Percentiles rank a stretch among this genome's conserved stretches.
Evolutionary conservation across 139 green algal genomes (phyloP).

Genomic region (Pseudopediastrum boryanum): DNA sequence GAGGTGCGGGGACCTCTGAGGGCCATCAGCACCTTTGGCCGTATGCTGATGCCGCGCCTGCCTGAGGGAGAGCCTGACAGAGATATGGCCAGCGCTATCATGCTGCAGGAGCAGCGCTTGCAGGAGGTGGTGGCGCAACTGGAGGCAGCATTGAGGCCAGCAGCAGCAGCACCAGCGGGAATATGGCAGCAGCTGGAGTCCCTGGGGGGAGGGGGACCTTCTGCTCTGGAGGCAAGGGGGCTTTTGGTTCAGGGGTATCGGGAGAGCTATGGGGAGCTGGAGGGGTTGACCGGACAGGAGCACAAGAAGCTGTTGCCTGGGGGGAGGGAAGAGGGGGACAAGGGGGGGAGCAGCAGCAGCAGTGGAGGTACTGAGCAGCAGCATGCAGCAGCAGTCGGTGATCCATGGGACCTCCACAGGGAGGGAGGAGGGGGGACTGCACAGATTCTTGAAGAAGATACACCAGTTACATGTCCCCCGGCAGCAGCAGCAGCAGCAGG

Average conservation of each 20-base stretch:
- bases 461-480: too few species aligned
- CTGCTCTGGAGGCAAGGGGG: too few species aligned
- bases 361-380: neutral
- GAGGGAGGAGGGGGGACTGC: neutral
- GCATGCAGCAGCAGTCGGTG: constrained; percentile 15
- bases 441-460: too few species aligned
- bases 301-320: neutral
- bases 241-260: neutral
- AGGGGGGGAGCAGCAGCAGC: constrained; percentile 1
- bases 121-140: constrained; percentile 63
- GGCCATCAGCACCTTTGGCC: constrained; percentile 64
- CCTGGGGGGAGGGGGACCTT: neutral
- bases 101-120: constrained; percentile 66
- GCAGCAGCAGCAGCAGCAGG: constrained; percentile 24
- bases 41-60: constrained; percentile 67
- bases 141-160: constrained; percentile 50
- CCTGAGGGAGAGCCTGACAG: constrained; percentile 49
- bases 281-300: neutral
- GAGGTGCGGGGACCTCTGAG: constrained; percentile 62
- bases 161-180: neutral
- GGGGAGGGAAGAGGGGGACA: neutral
- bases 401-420: too few species aligned
- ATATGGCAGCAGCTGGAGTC: neutral
- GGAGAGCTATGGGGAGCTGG: neutral
- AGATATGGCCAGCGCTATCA: constrained; percentile 69